Evolutionary conservation across 179 eudicot genomes (phyloP).

Genomic region (Patellifolia procumbens): DNA sequence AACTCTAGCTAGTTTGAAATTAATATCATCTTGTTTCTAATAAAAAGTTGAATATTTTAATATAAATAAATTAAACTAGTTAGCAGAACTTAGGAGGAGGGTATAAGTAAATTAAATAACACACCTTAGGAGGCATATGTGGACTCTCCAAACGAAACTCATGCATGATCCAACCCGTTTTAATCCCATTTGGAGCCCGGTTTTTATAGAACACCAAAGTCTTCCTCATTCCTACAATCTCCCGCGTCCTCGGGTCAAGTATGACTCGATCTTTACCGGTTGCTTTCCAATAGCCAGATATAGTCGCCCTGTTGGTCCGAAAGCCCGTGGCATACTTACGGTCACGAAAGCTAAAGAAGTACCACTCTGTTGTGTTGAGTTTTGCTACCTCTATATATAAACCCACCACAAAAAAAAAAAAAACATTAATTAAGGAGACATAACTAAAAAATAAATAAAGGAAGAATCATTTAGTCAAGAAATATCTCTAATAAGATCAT

Average conservation of each 20-base stretch:
- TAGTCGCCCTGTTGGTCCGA: constrained; percentile 72
- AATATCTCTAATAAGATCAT: constrained; percentile 9
- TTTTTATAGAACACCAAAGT: constrained; percentile 68
- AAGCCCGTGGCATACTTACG: constrained; percentile 76
- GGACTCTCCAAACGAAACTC: constrained; percentile 84
- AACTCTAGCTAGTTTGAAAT: too few relatives aligned
- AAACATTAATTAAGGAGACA: too few relatives aligned
- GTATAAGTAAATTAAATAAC: neutral
- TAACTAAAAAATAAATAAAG: too few relatives aligned
- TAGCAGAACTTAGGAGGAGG: too few relatives aligned
- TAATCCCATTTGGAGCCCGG: constrained; percentile 80
- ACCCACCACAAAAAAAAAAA: neutral
- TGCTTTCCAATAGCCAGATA: constrained; percentile 74
- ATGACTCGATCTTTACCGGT: constrained; percentile 78
- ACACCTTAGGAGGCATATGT: constrained; percentile 76
- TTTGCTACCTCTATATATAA: constrained; percentile 71
- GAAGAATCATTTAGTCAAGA: too few relatives aligned
- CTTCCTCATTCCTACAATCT: constrained; percentile 73
- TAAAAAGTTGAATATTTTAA: too few relatives aligned
- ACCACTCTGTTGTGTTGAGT: constrained; percentile 73
- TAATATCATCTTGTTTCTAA: too few relatives aligned
- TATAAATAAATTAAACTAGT: too few relatives aligned
- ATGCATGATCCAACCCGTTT: constrained; percentile 88
- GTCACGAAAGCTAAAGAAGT: constrained; percentile 83
- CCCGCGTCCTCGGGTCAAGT: constrained; percentile 48